These are phyloP conservation scores for Alternaria arbusti DNA, from an alignment of 2,329 filamentous ascomycete genomes.

Conservation along the genomic window DNA sequence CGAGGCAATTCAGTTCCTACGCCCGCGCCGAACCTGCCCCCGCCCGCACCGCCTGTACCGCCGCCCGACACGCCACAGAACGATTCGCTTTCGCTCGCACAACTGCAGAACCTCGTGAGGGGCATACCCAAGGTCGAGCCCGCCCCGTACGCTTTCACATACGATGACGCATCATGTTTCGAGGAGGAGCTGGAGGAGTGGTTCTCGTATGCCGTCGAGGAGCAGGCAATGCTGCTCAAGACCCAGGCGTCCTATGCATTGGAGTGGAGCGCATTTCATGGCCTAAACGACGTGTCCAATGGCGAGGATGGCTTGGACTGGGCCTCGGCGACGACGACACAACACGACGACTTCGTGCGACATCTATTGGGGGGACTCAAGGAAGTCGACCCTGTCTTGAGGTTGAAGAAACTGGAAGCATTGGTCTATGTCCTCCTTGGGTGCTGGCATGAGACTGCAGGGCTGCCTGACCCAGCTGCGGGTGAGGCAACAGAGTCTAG, in stretches of 20 bases:
- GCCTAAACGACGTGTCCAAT: conserved; percentile 48
- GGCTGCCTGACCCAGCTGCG: conserved; percentile 28
- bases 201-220: conserved; percentile 91
- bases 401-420: conserved; percentile 51
- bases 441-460: conserved; percentile 59
- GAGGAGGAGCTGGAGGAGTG: conserved; percentile 95
- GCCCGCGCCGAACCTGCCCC: conserved; percentile 51
- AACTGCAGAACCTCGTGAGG: conserved; percentile 54
- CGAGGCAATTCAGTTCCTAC: conserved; percentile 51
- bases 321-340: conserved; percentile 67
- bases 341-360: conserved; percentile 64
- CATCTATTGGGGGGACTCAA: conserved; percentile 45
- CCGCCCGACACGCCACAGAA: conserved; percentile 42
- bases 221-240: conserved; percentile 78
- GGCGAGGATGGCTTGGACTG: conserved; percentile 63
- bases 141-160: conserved; percentile 76
- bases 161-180: conserved; percentile 62
- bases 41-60: conserved; percentile 47
- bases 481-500: conserved; percentile 12
- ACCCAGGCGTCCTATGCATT: conserved; percentile 79
- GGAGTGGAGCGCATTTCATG: conserved; percentile 63
- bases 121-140: conserved; percentile 53
- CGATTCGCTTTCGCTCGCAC: conserved; percentile 56
- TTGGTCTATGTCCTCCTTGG: conserved; percentile 57
- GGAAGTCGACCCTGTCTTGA: conserved; percentile 33